These are phyloP conservation scores for Asterionellopsis glacialis DNA, from an alignment of 108 stramenopile genomes.

Conservation along the genomic window DNA sequence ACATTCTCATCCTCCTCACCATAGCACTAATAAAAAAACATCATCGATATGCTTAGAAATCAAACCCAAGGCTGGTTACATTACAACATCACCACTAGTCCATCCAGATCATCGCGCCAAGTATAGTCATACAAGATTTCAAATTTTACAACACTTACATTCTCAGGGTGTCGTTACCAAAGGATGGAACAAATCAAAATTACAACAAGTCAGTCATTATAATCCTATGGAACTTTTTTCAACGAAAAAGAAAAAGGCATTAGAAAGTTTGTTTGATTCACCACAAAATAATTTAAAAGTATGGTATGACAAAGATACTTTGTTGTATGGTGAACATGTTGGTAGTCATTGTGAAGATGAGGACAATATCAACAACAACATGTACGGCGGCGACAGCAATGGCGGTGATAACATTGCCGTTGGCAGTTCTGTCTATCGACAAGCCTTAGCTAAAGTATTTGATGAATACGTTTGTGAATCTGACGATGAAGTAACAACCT, in stretches of 20 bases:
- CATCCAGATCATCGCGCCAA: slow-evolving; percentile 49
- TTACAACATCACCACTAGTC: slow-evolving; percentile 60
- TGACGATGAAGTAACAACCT: background rate
- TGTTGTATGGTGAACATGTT: too few species aligned
- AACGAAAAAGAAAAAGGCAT: slow-evolving; percentile 26
- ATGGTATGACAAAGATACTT: slow-evolving; percentile 28
- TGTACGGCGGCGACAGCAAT: too few species aligned
- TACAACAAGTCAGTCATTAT: slow-evolving; percentile 9
- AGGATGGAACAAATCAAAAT: slow-evolving; percentile 28
- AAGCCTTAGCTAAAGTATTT: background rate
- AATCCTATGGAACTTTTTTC: slow-evolving; percentile 63
- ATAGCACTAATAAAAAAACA: background rate
- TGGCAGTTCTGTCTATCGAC: too few species aligned
- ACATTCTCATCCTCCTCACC: background rate
- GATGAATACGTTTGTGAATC: background rate
- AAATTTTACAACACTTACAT: slow-evolving; percentile 42
- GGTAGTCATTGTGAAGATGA: too few species aligned
- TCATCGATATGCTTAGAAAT: slow-evolving; percentile 35
- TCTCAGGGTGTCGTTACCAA: slow-evolving; percentile 29
- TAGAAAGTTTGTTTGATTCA: slow-evolving; percentile 30
- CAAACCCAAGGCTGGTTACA: slow-evolving; percentile 78
- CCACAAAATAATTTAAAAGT: slow-evolving; percentile 68
- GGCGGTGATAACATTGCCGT: too few species aligned
- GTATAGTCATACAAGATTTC: slow-evolving; percentile 41
- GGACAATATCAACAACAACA: too few species aligned